Conservation (phyloP, 495 filamentous ascomycete species). For the Durotheca rogersii region DNA sequence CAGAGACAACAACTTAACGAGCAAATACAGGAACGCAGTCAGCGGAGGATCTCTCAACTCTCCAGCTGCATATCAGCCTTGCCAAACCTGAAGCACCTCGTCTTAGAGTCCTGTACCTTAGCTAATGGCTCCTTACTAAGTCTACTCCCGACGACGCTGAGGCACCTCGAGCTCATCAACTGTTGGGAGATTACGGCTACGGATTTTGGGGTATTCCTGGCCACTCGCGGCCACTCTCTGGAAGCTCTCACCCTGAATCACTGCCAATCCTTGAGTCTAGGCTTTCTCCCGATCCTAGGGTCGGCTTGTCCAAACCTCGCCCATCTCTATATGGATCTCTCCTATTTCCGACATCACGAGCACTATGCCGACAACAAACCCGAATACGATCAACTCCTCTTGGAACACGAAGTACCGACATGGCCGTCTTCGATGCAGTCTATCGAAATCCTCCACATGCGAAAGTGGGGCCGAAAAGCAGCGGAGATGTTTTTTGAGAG, state of each 20-base stretch:
- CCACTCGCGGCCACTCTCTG: conserved; percentile 61
- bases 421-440: conserved; percentile 71
- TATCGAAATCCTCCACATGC: conserved; percentile 72
- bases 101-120: conserved; percentile 67
- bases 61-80: conserved; percentile 59
- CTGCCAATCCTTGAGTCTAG: conserved; percentile 72
- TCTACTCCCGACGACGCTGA: conserved; percentile 62
- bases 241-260: conserved; percentile 67
- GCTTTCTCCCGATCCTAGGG: conserved; percentile 64
- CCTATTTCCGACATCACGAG: conserved; percentile 59
- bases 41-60: conserved; percentile 48
- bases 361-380: conserved; percentile 64
- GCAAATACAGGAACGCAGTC: conserved; percentile 35
- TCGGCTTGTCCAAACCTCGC: conserved; percentile 66
- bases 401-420: conserved; percentile 58
- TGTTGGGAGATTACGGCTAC: conserved; percentile 66
- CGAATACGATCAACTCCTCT: conserved; percentile 64
- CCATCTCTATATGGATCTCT: conserved; percentile 69
- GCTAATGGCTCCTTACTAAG: conserved; percentile 60
- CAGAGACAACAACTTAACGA: conserved; percentile 21
- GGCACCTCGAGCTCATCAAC: conserved; percentile 68
- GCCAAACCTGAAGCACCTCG: conserved; percentile 60
- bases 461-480: conserved; percentile 62
- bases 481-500: conserved; percentile 76
- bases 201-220: conserved; percentile 60